Percentiles rank a stretch among this genome's conserved stretches.
These are phyloP conservation scores for Lachancea mirantina DNA, from an alignment of 805 yeast species.

Conservation along the genomic window DNA sequence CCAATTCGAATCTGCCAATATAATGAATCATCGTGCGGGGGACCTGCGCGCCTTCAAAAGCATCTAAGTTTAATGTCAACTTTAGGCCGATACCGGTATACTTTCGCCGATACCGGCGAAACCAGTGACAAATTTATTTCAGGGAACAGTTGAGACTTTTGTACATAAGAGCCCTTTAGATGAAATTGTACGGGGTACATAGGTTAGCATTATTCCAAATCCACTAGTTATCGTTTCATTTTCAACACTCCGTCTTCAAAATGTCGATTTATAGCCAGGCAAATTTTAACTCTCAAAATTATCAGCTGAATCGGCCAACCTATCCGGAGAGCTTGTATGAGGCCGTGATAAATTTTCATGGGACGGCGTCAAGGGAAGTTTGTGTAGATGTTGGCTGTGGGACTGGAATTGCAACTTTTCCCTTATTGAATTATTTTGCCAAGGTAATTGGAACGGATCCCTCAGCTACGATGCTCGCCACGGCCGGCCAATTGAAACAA, in stretches of 20 bases:
- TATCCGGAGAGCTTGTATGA: slow-evolving; percentile 51
- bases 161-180: no score
- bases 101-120: no score
- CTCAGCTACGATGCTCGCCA: slow-evolving; percentile 43
- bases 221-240: no score
- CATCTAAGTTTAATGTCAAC: no score
- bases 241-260: background rate
- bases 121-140: no score
- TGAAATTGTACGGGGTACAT: no score
- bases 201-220: no score
- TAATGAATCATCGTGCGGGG: no score
- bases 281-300: slow-evolving; percentile 4
- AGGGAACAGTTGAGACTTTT: no score
- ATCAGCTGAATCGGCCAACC: slow-evolving; percentile 16
- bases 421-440: slow-evolving; percentile 38
- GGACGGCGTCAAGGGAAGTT: slow-evolving; percentile 21
- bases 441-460: slow-evolving; percentile 52
- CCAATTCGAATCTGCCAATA: no score
- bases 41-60: no score
- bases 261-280: slow-evolving; percentile 6
- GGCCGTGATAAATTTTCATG: slow-evolving; percentile 37
- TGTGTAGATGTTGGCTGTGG: slow-evolving; percentile 68
- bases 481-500: slow-evolving; percentile 28
- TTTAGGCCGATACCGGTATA: no score
- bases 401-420: slow-evolving; percentile 57